Conservation (phyloP, 2,329 filamentous ascomycete species). For the Macrophomina phaseolina region DNA sequence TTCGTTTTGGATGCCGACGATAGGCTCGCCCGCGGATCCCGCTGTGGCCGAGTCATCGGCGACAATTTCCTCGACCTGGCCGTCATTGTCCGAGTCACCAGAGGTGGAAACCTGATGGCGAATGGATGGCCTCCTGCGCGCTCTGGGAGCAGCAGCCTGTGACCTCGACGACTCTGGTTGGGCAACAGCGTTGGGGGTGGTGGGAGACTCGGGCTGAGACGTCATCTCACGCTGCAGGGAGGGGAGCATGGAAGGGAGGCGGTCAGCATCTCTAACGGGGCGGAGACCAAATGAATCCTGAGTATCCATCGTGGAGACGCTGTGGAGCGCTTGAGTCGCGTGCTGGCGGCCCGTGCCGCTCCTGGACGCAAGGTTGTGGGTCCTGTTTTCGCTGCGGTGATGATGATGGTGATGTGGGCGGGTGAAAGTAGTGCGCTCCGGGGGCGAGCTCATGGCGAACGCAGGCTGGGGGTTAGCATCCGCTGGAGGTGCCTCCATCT, state of each 20-base stretch:
- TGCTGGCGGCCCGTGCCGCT: constrained; percentile 31
- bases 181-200: constrained; percentile 42
- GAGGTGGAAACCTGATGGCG: constrained; percentile 86
- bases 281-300: constrained; percentile 75
- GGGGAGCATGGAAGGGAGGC: constrained; percentile 83
- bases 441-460: constrained; percentile 71
- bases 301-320: constrained; percentile 70
- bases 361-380: constrained; percentile 32
- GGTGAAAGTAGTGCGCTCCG: constrained; percentile 71
- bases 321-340: constrained; percentile 57
- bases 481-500: constrained; percentile 57
- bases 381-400: constrained; percentile 55
- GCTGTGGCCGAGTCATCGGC: constrained; percentile 79
- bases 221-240: constrained; percentile 66
- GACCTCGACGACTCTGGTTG: constrained; percentile 18
- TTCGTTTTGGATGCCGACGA: constrained; percentile 77
- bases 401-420: constrained; percentile 61
- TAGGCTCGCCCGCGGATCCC: constrained; percentile 74
- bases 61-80: constrained; percentile 79
- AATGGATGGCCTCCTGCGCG: constrained; percentile 79
- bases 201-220: constrained; percentile 83
- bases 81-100: constrained; percentile 80
- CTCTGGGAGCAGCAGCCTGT: constrained; percentile 58
- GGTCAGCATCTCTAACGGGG: constrained; percentile 79
- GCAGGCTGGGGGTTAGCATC: constrained; percentile 68